phyloP scores from a whole-genome alignment of 495 filamentous ascomycete genomes.

The Trichoderma asperelloides region DNA sequence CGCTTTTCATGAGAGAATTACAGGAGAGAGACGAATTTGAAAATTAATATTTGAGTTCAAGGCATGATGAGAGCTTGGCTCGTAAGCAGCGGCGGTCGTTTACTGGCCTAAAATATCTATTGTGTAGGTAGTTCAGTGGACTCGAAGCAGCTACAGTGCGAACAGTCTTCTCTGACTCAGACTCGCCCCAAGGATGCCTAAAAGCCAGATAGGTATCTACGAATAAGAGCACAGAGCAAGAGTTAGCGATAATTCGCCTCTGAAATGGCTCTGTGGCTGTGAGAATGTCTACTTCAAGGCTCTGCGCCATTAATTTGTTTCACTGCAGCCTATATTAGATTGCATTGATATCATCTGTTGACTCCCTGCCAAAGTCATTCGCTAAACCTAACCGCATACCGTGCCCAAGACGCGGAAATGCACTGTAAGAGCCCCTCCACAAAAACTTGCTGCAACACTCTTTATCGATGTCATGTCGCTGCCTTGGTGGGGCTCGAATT shows the following conservation, averaged over 20 bases:
- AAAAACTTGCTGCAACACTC: not conserved
- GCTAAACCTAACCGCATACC: not conserved
- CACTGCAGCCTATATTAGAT: not conserved
- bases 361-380: not conserved
- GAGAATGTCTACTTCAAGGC: not conserved
- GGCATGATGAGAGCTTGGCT: not conserved
- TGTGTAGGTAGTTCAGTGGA: not conserved
- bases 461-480: slow-evolving; percentile 3
- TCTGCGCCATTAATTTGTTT: not conserved
- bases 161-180: not conserved
- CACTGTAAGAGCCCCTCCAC: slow-evolving; percentile 6
- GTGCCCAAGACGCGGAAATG: not conserved
- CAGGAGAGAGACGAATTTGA: not conserved
- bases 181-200: not conserved
- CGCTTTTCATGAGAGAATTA: not conserved
- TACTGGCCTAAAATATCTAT: not conserved
- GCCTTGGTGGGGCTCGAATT: slow-evolving; percentile 11
- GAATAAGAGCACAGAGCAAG: not conserved
- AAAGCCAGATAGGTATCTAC: not conserved
- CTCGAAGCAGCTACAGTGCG: not conserved
- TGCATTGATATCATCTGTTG: not conserved
- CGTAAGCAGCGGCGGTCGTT: not conserved
- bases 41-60: not conserved
- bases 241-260: not conserved
- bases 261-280: not conserved